Conservation (phyloP, 495 filamentous ascomycete genomes). For the Filosporella fistucella region DNA sequence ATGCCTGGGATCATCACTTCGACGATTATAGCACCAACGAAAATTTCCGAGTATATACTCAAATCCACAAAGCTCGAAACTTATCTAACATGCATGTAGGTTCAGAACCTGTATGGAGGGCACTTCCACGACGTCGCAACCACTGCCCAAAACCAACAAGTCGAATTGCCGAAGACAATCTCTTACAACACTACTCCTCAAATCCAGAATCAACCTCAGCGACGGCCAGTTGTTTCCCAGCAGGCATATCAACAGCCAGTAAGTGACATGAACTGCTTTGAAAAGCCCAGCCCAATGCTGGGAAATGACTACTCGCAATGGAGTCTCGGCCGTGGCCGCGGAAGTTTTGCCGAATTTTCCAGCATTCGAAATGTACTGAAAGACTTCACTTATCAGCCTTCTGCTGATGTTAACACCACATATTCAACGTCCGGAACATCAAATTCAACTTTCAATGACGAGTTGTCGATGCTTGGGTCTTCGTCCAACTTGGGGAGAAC, state of each 20-base stretch:
- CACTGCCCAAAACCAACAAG: slow-evolving; percentile 1
- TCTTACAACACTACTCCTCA: slow-evolving; percentile 6
- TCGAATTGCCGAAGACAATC: slow-evolving; percentile 3
- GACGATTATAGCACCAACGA: slow-evolving; percentile 18
- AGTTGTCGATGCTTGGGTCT: neutral
- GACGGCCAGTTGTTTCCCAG: slow-evolving; percentile 1
- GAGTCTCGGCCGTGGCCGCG: slow-evolving; percentile 9
- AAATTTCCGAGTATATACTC: slow-evolving; percentile 12
- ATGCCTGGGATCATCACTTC: slow-evolving; percentile 17
- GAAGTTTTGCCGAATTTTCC: slow-evolving; percentile 17
- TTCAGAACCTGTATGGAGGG: slow-evolving; percentile 13
- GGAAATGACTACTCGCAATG: slow-evolving; percentile 16
- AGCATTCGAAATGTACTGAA: slow-evolving; percentile 12
- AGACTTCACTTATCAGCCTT: slow-evolving; percentile 3
- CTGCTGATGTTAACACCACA: neutral
- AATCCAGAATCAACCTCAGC: slow-evolving; percentile 4
- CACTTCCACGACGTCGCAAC: slow-evolving; percentile 15
- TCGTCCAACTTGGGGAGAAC: slow-evolving; percentile 5
- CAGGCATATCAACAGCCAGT: slow-evolving; percentile 5
- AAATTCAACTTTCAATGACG: neutral
- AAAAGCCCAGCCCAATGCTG: slow-evolving; percentile 14
- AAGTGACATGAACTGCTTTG: slow-evolving; percentile 7
- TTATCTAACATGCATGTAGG: slow-evolving; percentile 3
- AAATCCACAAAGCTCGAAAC: neutral
- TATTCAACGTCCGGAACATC: neutral